Evolutionary conservation across 2,329 filamentous ascomycete species (phyloP), one percentile per base, ranked within the genome.

Genomic region (Graphiopsis chlorocephala): DNA sequence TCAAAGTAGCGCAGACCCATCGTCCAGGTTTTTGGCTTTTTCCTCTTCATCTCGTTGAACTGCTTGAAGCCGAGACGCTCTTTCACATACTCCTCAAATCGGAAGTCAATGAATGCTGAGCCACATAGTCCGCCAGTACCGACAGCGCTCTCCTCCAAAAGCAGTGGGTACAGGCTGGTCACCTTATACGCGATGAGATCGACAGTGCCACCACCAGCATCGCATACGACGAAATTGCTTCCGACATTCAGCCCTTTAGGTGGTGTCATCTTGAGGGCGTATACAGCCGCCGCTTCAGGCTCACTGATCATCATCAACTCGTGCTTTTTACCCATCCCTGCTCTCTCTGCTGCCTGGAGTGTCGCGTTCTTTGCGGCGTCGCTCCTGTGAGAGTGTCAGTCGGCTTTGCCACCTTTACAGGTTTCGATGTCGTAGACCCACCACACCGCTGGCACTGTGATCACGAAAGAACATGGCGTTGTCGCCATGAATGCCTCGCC

Each of bases 291-390:
- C 1, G 90, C 90, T 78, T 93, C 90, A 0, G 89, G 90, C 78
- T 93, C 90, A 69, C 88, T 91, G 65, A 93, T 92, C 82, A 93
- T 88, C 78, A 91, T 88, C 67, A 93, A 86, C 64, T 90, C 85
- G 47, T 86, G 85, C 64, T 85, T 84, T 23, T 76, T 84, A 4
- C 90, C 91, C 88, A 94, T 92, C 3, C 91, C 91, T 0, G 91
- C 91, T 65, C 87, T 82, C 78, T 93, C 89, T 12, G 91, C 91
- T 6, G 91, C 91, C 73, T 90, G 86, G 57, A 93, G 78, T 2
- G 91, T 94, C 6, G 90, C 90, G 75, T 92, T 91, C 79, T 93
- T 94, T n/a, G 91, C 91, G 0, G 89, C 86, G 74, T 95, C 91
- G 26, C 88, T 58, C 61, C 61, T 64, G 26, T 20, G 10, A n/a